A percentile compares a stretch with the other conserved stretches of the same genome.
Conservation (phyloP, 805 yeast genomes). For the Yamadazyma endophytica region DNA sequence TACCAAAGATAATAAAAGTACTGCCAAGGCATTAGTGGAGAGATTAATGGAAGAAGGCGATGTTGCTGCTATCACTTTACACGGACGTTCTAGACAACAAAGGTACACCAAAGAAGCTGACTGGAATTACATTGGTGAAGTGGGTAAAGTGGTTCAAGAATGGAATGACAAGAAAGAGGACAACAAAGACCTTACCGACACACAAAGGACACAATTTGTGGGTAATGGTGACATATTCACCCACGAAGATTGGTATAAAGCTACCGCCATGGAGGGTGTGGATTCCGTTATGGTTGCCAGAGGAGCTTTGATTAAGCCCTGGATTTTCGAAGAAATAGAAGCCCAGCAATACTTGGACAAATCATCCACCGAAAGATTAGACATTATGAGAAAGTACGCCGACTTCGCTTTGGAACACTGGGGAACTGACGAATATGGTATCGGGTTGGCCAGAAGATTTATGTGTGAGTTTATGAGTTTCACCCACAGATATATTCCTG, state of each 20-base stretch:
- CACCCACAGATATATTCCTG: constrained; percentile 91
- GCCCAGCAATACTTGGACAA: constrained; percentile 87
- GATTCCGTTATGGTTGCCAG: constrained; percentile 97
- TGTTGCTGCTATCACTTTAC: constrained; percentile 87
- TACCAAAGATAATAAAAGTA: constrained; percentile 74
- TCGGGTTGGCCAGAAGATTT: constrained; percentile 81
- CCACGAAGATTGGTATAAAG: constrained; percentile 82
- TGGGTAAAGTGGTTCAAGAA: constrained; percentile 64
- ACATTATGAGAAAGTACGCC: constrained; percentile 64
- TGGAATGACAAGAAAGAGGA: constrained; percentile 54
- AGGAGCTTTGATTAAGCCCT: constrained; percentile 96
- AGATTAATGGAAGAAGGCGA: constrained; percentile 75
- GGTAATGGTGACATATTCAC: constrained; percentile 95
- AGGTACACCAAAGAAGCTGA: constrained; percentile 88
- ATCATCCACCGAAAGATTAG: constrained; percentile 84
- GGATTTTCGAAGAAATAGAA: constrained; percentile 97
- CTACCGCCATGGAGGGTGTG: constrained; percentile 59
- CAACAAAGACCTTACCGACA: constrained; percentile 54
- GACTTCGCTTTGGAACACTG: constrained; percentile 88
- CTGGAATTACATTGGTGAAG: constrained; percentile 82
- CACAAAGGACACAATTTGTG: constrained; percentile 69
- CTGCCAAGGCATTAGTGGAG: constrained; percentile 75
- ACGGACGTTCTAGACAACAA: constrained; percentile 96
- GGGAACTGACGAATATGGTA: constrained; percentile 97
- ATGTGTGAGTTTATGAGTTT: constrained; percentile 93